Evolutionary conservation across 2,329 filamentous ascomycete species (phyloP), one percentile per base, ranked within the genome.

Genomic region (Aspergillus clavatus): DNA sequence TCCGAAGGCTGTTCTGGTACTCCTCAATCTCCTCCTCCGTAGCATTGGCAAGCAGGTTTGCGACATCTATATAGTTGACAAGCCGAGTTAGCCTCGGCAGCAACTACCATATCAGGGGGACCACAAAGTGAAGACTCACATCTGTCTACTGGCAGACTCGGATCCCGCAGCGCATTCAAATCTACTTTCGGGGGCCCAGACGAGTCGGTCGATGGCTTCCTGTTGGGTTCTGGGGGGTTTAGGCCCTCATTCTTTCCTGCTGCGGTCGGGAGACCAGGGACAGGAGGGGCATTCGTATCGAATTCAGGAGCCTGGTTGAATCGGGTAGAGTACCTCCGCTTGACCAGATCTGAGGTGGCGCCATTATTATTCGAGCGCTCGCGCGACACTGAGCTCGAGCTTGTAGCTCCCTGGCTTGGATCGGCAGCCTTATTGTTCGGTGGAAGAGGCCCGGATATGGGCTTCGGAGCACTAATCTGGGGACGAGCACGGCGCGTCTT

Each of bases 251-350:
- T 88, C 54, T 80, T 82, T 38, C 77, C 76, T 39, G 75, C 77
- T 48, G 77, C 76, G 67, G 52, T 53, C 5, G 84, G 82, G 43
- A 87, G 60, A 10, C 78, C 68, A 1, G 93, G 91, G 52, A 95
- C 76, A 2, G 87, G 80, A 14, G 89, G 80, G 16, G 80, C 81
- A 45, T 79, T 81, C 55, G 78, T 74, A 57, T 84, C 80, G 58
- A 87, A 83, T 48, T 81, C 72, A 1, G 86, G 86, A 1, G 84
- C 68, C 53, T 87, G 83, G 58, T 89, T 91, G 67, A 96, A 95
- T 49, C 91, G 84, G 33, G 90, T 90, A 29, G 93, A 97, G 70
- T 97, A 98, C 57, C 93, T 79, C 57, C 89, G 81, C 73, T 97
- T 97, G 47, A 98, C 90, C 43, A 97, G 76, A 66, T 98, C 91